Evolutionary conservation across 306 rosid genomes (phyloP).

Genomic region (Betula pendula): DNA sequence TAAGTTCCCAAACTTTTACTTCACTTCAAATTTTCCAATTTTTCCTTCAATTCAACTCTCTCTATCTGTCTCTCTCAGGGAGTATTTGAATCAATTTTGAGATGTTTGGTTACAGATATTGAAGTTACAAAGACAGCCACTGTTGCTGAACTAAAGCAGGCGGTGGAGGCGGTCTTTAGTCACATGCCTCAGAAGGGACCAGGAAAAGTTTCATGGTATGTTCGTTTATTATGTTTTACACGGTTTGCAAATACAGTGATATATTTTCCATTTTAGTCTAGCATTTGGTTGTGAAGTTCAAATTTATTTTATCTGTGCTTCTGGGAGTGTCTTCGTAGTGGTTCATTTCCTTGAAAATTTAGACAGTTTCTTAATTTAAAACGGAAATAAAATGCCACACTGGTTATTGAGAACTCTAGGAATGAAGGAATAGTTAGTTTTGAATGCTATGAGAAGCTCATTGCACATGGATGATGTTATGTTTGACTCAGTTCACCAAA

Average conservation of each 20-base stretch:
- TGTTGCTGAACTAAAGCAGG: constrained; percentile 60
- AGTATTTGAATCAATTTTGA: constrained; percentile 14
- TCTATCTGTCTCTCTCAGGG: not conserved
- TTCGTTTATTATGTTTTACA: constrained; percentile 1
- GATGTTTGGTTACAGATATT: constrained; percentile 52
- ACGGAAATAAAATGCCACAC: not conserved
- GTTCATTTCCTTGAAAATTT: not conserved
- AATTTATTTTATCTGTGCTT: not conserved
- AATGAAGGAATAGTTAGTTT: not conserved
- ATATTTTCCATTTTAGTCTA: not conserved
- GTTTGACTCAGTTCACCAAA: constrained; percentile 6
- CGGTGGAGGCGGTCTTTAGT: constrained; percentile 67
- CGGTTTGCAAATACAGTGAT: not conserved
- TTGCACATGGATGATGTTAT: not conserved
- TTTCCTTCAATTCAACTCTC: not conserved
- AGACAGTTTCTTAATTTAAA: not conserved
- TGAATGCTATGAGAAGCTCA: not conserved
- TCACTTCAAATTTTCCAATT: no score
- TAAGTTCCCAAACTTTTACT: not conserved
- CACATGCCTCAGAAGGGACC: constrained; percentile 76
- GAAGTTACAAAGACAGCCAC: constrained; percentile 66
- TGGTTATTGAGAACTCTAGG: not conserved
- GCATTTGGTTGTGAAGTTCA: not conserved
- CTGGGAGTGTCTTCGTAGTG: not conserved
- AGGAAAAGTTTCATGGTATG: constrained; percentile 77